Base-by-base conservation (phyloP, 1,284 basidiomycete species). In the Puccinia novopanici region DNA sequence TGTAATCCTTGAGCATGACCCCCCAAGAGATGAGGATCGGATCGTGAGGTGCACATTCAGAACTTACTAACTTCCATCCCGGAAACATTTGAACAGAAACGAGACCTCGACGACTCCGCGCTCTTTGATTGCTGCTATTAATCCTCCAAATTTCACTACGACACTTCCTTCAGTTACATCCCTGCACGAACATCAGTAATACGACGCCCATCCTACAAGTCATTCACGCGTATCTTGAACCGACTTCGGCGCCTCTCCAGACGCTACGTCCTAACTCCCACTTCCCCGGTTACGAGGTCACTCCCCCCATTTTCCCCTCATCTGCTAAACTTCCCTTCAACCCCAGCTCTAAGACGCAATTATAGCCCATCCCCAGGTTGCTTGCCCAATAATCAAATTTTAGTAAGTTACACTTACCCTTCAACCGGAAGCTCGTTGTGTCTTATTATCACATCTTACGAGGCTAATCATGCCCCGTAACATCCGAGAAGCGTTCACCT, bases 61-160 rank as follows among this genome's bases (percentile, higher is more conserved):
- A 61, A 30, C 57, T 3, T 61, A 61, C 57, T 61, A 19, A 61
- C 57, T 61, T 27, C 24, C 57, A 30, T 30, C 34, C 19, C 57
- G 57, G 57, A 61, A 61, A 61, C 34, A 61, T 61, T 61, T 24
- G 57, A 15, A 37, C 57, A 61, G 57, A 37, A 61, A 30, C 24
- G 34, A 61, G 57, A 61, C 57, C 6, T 61, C 27, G 6, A 61
- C 57, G 57, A 37, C 34, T 61, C 57, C 57, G n/a, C 57, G 15
- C 24, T 61, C 57, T 24, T 61, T 61, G n/a, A 37, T 8, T 30
- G 34, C 57, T 61, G 15, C 45, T 45, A 30, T 30, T 61, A 24
- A 61, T 37, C 15, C 34, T 61, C n/a, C 30, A 22, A 61, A 27
- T 30, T 61, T 61, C 30, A 37, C 34, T 22, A 52, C 50, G 50